Base-by-base conservation (phyloP, 2,329 filamentous ascomycete genomes). In the Penicillium sp. region DNA sequence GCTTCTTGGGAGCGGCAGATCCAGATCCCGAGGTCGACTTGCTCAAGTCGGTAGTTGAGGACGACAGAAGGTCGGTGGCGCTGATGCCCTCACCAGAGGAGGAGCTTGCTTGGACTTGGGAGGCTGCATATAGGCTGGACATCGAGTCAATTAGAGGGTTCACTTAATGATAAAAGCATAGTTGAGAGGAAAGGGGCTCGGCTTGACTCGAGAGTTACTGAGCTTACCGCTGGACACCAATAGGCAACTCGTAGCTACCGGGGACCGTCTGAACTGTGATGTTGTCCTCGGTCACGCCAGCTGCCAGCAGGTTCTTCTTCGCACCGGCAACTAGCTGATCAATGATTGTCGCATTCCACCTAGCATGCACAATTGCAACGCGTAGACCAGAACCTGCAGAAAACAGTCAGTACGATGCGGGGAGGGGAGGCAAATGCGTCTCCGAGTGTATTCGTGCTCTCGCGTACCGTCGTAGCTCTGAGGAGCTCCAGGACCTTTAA, bases 301-400 rank as follows among this genome's bases (percentile, higher is more conserved):
- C 85, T 36, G 83, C 83, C 27, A 87, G 77, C 49, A 99, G 85
- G 68, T 87, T 87, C 64, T 87, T 87, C 75, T 88, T 90, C 39
- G 90, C 85, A 59, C 94, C 94, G 46, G 83, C 79, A 55, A 99
- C 82, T 51, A 99, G 85, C 46, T 91, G 86, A 52, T 89, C 86
- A 74, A 97, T 96, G 70, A 99, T 90, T 61, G 82, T 83, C 60
- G 81, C 82, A 78, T 99, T 99, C 94, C 94, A 99, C 66, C 94
- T 87, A 52, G 93, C 93, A 77, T 97, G 94, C 52, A 99, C 84
- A 69, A 99, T 97, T 69, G 89, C 93, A 70, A 99, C 87, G 69
- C 94, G 90, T 59, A 99, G 84, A 67, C 79, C 80, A 65, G 84
- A 84, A 72, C 89, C 88, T 74, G 45, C 9, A 44, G 20, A 30